Conservation (phyloP, 768 basidiomycete species). For the Phylloporus arenicola region DNA sequence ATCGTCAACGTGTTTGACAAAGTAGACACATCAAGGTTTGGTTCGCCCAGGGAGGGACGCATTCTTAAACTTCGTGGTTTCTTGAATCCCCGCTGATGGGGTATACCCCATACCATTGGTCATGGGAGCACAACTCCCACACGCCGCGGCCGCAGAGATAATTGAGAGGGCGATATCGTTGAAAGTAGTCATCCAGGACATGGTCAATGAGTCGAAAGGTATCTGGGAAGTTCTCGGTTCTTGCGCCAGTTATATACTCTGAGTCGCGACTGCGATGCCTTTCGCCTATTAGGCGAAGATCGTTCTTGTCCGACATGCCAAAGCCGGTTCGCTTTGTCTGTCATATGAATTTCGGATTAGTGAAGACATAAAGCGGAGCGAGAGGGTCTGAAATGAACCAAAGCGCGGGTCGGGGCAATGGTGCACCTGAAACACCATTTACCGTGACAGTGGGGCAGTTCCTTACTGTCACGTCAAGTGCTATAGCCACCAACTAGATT, state of each 20-base stretch:
- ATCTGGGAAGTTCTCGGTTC: not conserved
- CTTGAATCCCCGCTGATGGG: not conserved
- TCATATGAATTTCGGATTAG: too few species aligned
- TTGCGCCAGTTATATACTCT: not conserved
- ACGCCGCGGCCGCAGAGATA: not conserved
- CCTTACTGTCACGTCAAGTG: too few species aligned
- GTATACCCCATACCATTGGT: not conserved
- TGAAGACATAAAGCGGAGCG: too few species aligned
- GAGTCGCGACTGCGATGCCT: not conserved
- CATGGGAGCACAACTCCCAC: conserved; percentile 1
- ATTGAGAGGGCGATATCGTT: not conserved
- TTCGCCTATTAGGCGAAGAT: not conserved
- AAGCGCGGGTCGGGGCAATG: not conserved
- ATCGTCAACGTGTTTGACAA: not conserved
- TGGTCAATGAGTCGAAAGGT: not conserved
- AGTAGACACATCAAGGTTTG: not conserved
- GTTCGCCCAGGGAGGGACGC: not conserved
- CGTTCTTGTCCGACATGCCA: too few species aligned
- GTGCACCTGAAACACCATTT: not conserved
- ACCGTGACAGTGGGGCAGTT: too few species aligned
- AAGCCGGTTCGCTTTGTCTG: not conserved
- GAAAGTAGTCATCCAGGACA: not conserved
- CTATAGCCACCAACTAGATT: too few species aligned
- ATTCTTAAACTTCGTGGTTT: too few species aligned
- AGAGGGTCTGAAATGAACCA: not conserved